A percentile compares a stretch with the other conserved stretches of the same genome.
phyloP scores from a whole-genome alignment of 768 basidiomycete species.

The Termitomyces sp. region DNA sequence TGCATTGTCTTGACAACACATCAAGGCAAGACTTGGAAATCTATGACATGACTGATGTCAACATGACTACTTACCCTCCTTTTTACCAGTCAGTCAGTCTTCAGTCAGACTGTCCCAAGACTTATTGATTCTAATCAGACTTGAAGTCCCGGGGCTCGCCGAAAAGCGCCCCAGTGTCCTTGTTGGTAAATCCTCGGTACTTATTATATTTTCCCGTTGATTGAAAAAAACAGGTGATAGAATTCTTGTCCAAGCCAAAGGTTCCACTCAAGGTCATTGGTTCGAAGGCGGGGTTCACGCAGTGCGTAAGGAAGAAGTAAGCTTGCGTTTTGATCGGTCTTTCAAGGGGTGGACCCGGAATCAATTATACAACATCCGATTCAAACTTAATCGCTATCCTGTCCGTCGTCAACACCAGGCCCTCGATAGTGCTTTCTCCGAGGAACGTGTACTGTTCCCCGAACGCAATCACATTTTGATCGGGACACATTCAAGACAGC shows the following conservation, averaged over 20 bases:
- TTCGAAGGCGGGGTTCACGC: constrained; percentile 54
- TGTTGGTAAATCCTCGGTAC: constrained; percentile 32
- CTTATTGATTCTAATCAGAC: constrained; percentile 16
- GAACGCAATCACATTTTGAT: constrained; percentile 19
- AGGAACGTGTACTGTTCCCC: constrained; percentile 49
- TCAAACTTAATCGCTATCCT: constrained; percentile 52
- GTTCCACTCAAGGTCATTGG: constrained; percentile 38
- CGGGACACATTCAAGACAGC: constrained; percentile 6
- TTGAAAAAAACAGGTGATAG: constrained; percentile 38
- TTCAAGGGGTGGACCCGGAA: constrained; percentile 32
- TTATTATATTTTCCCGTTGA: background rate
- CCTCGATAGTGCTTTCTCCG: constrained; percentile 36
- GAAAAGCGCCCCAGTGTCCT: constrained; percentile 55
- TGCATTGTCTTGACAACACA: background rate
- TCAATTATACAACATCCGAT: constrained; percentile 43
- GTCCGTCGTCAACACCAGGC: constrained; percentile 57
- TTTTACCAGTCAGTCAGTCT: constrained; percentile 31
- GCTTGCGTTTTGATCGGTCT: constrained; percentile 38
- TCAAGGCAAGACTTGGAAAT: constrained; percentile 32
- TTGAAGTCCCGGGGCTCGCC: constrained; percentile 44
- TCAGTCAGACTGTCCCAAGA: background rate
- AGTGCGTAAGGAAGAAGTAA: constrained; percentile 43
- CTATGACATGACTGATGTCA: constrained; percentile 30
- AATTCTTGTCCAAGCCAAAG: constrained; percentile 43
- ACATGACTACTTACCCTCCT: constrained; percentile 20